phyloP scores from a whole-genome alignment of 345 rosid genomes.

The Moringa oleifera region DNA sequence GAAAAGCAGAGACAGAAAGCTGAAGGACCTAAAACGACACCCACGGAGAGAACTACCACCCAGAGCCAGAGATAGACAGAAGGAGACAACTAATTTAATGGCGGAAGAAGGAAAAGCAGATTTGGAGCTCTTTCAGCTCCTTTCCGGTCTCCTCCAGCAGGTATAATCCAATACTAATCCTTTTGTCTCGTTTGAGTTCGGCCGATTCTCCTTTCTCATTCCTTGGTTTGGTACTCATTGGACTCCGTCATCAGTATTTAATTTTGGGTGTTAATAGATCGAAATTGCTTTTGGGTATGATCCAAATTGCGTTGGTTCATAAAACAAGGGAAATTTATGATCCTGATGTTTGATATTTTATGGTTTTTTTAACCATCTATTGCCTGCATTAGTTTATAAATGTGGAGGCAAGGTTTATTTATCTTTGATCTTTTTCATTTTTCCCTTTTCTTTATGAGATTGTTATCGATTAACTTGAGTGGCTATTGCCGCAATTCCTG shows the following conservation, averaged over 20 bases:
- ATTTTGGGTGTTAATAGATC: neutral
- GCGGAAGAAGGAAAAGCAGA: conserved; percentile 42
- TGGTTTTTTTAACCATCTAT: neutral
- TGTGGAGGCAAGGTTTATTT: too few relatives aligned
- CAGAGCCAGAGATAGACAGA: neutral
- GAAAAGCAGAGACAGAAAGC: neutral
- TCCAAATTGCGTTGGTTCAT: neutral
- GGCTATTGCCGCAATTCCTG: too few relatives aligned
- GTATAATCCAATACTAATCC: too few relatives aligned
- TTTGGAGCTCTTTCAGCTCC: conserved; percentile 64
- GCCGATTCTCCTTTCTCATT: neutral
- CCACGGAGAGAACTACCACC: neutral
- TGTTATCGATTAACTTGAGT: too few relatives aligned
- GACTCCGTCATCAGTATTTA: neutral
- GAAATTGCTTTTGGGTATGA: too few relatives aligned
- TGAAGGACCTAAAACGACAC: neutral
- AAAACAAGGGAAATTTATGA: conserved; percentile 3
- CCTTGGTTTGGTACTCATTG: neutral
- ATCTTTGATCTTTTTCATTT: too few relatives aligned
- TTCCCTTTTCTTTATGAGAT: too few relatives aligned
- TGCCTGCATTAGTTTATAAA: too few relatives aligned
- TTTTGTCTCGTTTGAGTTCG: neutral
- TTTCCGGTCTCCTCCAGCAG: conserved; percentile 69
- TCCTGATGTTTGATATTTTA: conserved; percentile 6
- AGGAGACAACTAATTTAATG: conserved; percentile 9